Evolutionary conservation across 768 basidiomycete genomes (phyloP), one percentile per base, ranked within the genome.

Genomic region (Lactarius quietus): DNA sequence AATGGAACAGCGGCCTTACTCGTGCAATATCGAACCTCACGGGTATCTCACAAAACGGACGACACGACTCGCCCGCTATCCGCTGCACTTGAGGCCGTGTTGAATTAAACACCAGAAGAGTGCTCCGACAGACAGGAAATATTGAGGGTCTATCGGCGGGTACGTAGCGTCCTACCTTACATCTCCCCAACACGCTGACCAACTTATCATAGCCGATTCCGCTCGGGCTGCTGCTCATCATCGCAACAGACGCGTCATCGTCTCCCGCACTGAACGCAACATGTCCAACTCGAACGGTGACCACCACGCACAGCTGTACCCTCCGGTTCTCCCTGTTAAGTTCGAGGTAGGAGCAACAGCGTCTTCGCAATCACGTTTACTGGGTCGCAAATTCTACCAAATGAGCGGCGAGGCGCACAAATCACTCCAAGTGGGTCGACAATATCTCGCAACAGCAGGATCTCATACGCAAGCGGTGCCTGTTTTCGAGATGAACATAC

Each of bases 341-440:
- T 29, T 59, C 15, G 68, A 69, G 83, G 83, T 48, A 82, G 84
- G 55, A 81, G 80, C 62, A 98, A 95, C 75, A 89, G 90, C 52
- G 93, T 92, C 61, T 92, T 90, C 75, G 88, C 91, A 72, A 88
- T 99, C 71, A 97, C 93, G 53, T 95, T 98, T 77, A 85, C 86
- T 99, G 29, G 97, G 97, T 15, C 85, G 93, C 69, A 92, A 95
- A 75, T 92, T 87, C 66, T 98, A 98, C 75, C 87, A 89, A 69
- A 82, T 98, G 71, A 90, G 92, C 93, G 53, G 88, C 84, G 70
- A 90, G 94, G 35, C 86, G 86, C 55, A 81, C 93, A 60, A 85
- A 83, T 69, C 89, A 98, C 73, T 87, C 88, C 72, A 98, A 97
- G 77, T 98, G 97, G 97, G 76, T 98, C 57, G 97, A 99, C 71